These are phyloP conservation scores for Parmelia sp. DNA, from an alignment of 495 filamentous ascomycete species.

Conservation along the genomic window DNA sequence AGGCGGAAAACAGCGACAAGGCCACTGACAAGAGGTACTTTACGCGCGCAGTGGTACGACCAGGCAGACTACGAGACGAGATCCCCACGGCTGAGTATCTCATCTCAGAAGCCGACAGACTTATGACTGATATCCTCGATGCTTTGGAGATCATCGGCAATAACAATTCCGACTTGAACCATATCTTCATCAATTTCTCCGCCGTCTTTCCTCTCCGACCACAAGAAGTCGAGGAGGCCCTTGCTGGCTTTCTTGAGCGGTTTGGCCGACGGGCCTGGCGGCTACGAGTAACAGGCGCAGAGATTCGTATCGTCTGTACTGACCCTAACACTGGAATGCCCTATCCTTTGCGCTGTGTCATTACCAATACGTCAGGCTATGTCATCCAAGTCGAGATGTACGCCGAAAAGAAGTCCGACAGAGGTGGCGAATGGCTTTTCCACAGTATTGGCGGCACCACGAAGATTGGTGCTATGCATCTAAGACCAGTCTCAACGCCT, in stretches of 20 bases:
- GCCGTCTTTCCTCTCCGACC: conserved; percentile 89
- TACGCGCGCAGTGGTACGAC: conserved; percentile 85
- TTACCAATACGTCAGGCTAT: conserved; percentile 98
- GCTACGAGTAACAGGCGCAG: conserved; percentile 91
- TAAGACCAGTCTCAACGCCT: conserved; percentile 81
- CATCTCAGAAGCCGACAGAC: conserved; percentile 90
- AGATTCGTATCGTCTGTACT: conserved; percentile 97
- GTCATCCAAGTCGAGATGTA: conserved; percentile 97
- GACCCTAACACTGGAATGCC: conserved; percentile 77
- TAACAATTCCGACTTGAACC: conserved; percentile 98
- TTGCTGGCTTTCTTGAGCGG: conserved; percentile 91
- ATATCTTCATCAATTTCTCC: conserved; percentile 99
- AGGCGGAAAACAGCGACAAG: conserved; percentile 81
- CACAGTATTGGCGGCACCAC: conserved; percentile 92
- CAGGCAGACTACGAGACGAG: conserved; percentile 89
- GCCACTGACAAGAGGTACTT: conserved; percentile 82
- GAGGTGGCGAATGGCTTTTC: conserved; percentile 90
- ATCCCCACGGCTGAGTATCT: conserved; percentile 97
- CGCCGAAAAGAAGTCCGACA: conserved; percentile 95
- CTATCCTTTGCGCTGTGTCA: conserved; percentile 90
- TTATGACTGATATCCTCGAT: conserved; percentile 97
- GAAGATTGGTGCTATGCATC: conserved; percentile 92
- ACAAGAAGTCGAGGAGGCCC: conserved; percentile 84
- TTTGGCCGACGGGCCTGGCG: conserved; percentile 95
- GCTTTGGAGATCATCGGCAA: conserved; percentile 97